Evolutionary conservation across 352 stramenopile genomes (phyloP), one percentile per base, ranked within the genome.

Genomic region (Globisporangium canariense): DNA sequence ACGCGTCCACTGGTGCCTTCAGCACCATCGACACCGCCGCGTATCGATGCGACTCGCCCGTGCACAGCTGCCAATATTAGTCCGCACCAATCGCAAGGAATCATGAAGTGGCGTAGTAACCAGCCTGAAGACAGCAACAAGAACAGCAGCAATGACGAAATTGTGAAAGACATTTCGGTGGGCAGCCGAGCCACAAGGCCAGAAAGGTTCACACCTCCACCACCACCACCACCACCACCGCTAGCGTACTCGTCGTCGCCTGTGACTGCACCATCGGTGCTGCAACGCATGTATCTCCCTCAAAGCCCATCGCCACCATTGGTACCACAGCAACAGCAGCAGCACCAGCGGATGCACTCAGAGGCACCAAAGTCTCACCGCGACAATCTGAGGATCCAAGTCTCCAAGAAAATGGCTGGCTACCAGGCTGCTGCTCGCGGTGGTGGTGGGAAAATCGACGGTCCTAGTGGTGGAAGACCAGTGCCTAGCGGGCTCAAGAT

Each of bases 321-420:
- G 7, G 34, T 22, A 6, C 55, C 55, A 22, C 63, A 54, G n/a
- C 49, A 64, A 14, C 55, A 51, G 25, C 41, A 58, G 14, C 62
- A 43, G 49, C 58, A 45, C 13, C 55, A 56, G 14, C 45, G 14
- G 18, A 6, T 36, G 13, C 40, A 47, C 41, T 20, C 25, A 14
- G 46, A 60, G 32, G 14, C 52, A 2, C 57, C 67, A 46, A 73
- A 70, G 38, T 67, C 52, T 18, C 46, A 62, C n/a, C 77, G 81
- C 22, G 70, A 87, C 70, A 67, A 90, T 61, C 67, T 93, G 49
- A 81, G 85, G 25, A 89, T 93, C 43, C 81, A 87, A 70, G 75
- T 91, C 14, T 88, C 83, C 14, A 93, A 91, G 62, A 90, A 89
- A 50, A 93, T 91, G 75, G 83, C 80, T 14, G 77, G 60, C 13